Base-by-base conservation (phyloP, 805 yeast genomes). In the Metschnikowia hibisci region DNA sequence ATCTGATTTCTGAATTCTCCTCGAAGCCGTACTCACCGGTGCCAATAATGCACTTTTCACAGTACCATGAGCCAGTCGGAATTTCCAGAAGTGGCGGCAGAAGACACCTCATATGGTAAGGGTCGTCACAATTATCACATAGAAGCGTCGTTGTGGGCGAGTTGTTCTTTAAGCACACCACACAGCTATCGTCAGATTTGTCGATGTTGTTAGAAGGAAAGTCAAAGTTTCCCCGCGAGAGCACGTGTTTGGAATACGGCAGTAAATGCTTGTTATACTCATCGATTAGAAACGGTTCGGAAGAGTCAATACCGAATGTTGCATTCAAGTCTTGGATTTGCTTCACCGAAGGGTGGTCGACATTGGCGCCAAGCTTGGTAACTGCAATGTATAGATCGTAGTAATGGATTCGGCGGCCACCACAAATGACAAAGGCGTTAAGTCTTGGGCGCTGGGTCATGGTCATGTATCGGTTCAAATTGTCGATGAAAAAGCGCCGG, bases 11-110 rank as follows among this genome's bases (percentile, higher is more conserved):
- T 1, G 72, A 69, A 27, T 63, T 62, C 50, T 85, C 93, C 50
- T 84, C 90, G 60, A 91, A 90, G 0, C 95, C 96, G 56, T 87
- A 90, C 50, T 81, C 89, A 1, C 93, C 91, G 32, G 87, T 83
- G 0, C 96, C 96, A 11, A 84, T 71, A n/a, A 90, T 67, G 62
- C 98, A 90, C 44, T 76, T 76, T 39, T 83, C 84, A 61, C 98
- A 90, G 56, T 74, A 82, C 96, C 96, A 90, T 13, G 71, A 75
- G 9, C 77, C 77, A 20, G 68, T 57, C 0, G 90, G 89, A 2
- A 82, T 64, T 2, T 55, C 54, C 0, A 62, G 56, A 18, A 84
- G 51, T 1, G 80, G 80, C 2, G 84, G 84, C 11, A 62, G 63
- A n/a, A 88, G 64, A 57, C 96, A 88, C 31, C 66, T 63, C 63